phyloP scores from a whole-genome alignment of 345 rosid species.

The Mercurialis annua region DNA sequence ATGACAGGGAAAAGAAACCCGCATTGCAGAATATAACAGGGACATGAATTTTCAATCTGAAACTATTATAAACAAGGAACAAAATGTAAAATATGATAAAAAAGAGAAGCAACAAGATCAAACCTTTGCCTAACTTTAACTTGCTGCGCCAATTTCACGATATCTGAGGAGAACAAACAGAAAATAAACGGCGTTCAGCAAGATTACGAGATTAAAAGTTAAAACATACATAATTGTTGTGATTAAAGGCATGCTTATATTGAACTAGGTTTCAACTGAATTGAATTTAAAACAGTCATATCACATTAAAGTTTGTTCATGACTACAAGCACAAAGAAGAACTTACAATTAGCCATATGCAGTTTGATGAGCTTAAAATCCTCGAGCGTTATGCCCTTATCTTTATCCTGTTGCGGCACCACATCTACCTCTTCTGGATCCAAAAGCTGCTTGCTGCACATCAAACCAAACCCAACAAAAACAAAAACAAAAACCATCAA shows the following conservation, averaged over 20 bases:
- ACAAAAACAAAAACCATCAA: background rate
- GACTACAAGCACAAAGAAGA: background rate
- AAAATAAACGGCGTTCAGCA: conserved; percentile 14
- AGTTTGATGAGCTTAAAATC: conserved; percentile 84
- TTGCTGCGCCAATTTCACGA: conserved; percentile 68
- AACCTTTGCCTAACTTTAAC: conserved; percentile 97
- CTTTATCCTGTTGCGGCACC: conserved; percentile 66
- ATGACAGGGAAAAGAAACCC: background rate
- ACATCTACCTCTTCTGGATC: conserved; percentile 84
- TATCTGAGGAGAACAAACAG: conserved; percentile 43
- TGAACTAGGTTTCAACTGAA: background rate
- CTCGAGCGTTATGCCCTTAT: conserved; percentile 75
- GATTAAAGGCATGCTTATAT: background rate
- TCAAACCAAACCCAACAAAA: background rate
- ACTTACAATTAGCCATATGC: conserved; percentile 79
- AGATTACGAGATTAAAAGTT: background rate
- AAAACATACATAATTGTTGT: background rate
- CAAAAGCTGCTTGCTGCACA: conserved; percentile 70
- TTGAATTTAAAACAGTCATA: background rate
- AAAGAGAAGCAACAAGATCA: conserved; percentile 24
- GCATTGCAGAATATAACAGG: background rate
- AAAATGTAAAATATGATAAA: background rate
- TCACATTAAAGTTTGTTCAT: background rate
- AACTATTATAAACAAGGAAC: background rate
- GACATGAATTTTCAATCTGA: background rate